These are phyloP conservation scores for Vickermania spadyakhi DNA, from an alignment of 208 protist species.

Conservation along the genomic window DNA sequence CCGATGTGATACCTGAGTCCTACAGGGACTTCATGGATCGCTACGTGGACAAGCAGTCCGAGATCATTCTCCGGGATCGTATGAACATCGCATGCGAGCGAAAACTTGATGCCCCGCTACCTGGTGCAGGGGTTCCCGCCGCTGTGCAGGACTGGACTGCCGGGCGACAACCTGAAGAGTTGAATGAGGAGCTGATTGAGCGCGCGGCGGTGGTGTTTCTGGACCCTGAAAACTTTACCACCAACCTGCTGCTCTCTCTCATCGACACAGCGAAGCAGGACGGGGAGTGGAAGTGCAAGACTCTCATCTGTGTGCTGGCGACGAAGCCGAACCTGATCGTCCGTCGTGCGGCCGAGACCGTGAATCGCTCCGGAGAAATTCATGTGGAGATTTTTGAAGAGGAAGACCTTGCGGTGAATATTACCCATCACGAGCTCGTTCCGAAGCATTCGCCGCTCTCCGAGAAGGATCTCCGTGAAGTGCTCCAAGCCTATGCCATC, in stretches of 20 bases:
- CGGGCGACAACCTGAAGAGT: not conserved
- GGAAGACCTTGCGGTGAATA: conserved; percentile 95
- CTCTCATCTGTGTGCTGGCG: conserved; percentile 54
- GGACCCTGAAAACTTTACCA: conserved; percentile 36
- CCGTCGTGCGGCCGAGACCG: conserved; percentile 51
- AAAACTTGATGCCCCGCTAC: not conserved
- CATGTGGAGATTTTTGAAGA: conserved; percentile 94
- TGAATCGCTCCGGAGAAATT: conserved; percentile 51
- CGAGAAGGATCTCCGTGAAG: conserved; percentile 72
- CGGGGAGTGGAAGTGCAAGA: conserved; percentile 30
- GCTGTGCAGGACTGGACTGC: not conserved
- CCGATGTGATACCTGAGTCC: conserved; percentile 28
- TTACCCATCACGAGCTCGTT: conserved; percentile 96
- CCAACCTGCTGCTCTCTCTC: conserved; percentile 51
- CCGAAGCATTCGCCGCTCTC: conserved; percentile 92
- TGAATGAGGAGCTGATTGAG: conserved; percentile 15
- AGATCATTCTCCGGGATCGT: conserved; percentile 55
- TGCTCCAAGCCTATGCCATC: conserved; percentile 90
- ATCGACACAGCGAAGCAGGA: conserved; percentile 19
- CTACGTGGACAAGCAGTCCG: conserved; percentile 23
- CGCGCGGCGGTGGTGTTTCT: conserved; percentile 72
- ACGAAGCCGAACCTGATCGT: conserved; percentile 59
- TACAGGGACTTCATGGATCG: conserved; percentile 54
- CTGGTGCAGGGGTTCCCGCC: not conserved
- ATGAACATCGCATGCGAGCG: conserved; percentile 80